Evolutionary conservation across 805 yeast genomes (phyloP).

Genomic region (Candida cerambycidarum): DNA sequence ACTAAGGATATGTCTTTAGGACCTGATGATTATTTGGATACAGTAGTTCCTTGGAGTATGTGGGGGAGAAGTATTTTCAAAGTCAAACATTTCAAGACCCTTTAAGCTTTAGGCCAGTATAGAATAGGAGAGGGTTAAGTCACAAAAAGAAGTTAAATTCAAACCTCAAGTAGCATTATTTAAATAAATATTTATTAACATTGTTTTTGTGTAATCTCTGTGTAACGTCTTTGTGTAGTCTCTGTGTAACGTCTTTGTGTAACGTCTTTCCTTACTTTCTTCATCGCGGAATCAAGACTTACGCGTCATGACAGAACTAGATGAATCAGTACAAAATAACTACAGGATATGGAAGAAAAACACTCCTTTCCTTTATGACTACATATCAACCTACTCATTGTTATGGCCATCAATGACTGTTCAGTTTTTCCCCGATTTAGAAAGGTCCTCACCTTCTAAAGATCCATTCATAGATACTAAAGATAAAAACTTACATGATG

Average conservation of each 20-base stretch:
- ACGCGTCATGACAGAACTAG: constrained; percentile 17
- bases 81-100: not conserved
- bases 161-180: no score
- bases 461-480: not conserved
- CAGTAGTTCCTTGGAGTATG: constrained; percentile 4
- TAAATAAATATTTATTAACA: no score
- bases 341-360: constrained; percentile 46
- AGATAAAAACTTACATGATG: constrained; percentile 11
- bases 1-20: not conserved
- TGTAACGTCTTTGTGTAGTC: no score
- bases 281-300: no score
- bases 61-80: constrained; percentile 2
- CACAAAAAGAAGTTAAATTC: no score
- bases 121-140: no score
- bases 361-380: constrained; percentile 43
- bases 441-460: constrained; percentile 8
- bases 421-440: constrained; percentile 44
- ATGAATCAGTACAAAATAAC: constrained; percentile 29
- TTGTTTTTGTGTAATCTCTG: no score
- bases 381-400: constrained; percentile 38
- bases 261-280: no score
- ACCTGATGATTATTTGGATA: not conserved
- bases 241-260: no score
- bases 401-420: constrained; percentile 45
- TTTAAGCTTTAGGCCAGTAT: no score